Base-by-base conservation (phyloP, 352 stramenopile species). In the Globisporangium spinosum region DNA sequence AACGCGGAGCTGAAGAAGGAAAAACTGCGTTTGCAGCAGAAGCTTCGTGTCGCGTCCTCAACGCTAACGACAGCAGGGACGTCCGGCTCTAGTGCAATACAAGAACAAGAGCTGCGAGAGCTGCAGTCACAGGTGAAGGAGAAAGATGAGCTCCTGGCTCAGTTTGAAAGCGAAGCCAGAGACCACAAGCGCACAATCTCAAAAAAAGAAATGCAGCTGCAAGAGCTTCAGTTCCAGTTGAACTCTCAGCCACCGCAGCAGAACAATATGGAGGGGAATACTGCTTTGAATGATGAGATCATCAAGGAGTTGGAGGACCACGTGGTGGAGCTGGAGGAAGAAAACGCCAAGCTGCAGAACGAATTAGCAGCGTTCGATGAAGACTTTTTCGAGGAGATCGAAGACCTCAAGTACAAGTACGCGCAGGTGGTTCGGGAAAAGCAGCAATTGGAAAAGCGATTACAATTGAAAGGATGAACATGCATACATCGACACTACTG, bases 381-480 rank as follows among this genome's bases (percentile, higher is more conserved):
- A 69, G 94, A 98, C 23, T 98, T 98, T 71, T 98, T 98, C 64
- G 94, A 98, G 60, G 94, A 98, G 62, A 97, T 98, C 63, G 94
- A 98, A 75, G 94, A 98, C 64, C 86, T 98, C 61, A 98, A 98
- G 76, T 98, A 94, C 82, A 93, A 97, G 67, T 98, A 98, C 69
- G 80, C 89, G 3, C 83, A 97, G 73, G 90, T 92, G 17, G 66
- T 94, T 10, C 77, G 90, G 10, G 85, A 95, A 49, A 93, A 93
- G 65, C 84, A 85, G 29, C 70, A 76, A 61, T 72, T 94, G 0
- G 83, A 93, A 59, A 75, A 68, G 38, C 62, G 62, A 27, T 51
- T 88, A 17, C 25, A 25, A 62, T 47, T 45, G 59, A 25, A 63
- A 54, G 3, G 32, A 62, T 47, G 40, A 47, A 47, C 40, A 47